Conservation (phyloP, 1,139 yeast genomes). For the Taphrina wiesneri region DNA sequence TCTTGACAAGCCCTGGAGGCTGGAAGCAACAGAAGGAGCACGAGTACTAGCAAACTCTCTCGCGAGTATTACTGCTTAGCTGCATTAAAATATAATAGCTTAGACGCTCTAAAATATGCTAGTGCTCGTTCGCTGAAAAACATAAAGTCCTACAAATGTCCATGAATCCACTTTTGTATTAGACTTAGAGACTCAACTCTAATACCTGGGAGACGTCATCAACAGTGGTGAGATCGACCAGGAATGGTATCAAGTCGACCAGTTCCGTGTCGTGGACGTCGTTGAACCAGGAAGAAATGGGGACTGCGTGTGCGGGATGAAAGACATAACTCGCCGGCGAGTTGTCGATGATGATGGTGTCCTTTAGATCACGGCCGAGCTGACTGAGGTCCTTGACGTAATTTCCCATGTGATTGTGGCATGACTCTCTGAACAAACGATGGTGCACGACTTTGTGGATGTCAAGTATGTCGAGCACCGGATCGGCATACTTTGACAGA, state of each 20-base stretch:
- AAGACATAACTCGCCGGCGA: conserved; percentile 95
- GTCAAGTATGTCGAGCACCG: conserved; percentile 85
- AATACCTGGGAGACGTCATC: conserved; percentile 81
- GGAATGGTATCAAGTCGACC: conserved; percentile 82
- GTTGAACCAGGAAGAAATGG: conserved; percentile 98
- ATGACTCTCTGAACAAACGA: conserved; percentile 84
- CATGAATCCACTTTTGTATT: background rate
- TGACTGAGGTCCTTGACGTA: conserved; percentile 91
- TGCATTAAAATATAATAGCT: background rate
- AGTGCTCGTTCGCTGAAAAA: background rate
- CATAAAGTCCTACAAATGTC: background rate
- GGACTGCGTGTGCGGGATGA: conserved; percentile 97
- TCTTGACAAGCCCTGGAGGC: background rate
- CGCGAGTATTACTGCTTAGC: background rate
- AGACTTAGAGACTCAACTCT: conserved; percentile 48
- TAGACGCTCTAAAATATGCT: background rate
- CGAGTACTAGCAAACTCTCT: background rate
- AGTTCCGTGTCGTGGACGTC: conserved; percentile 96
- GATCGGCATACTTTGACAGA: conserved; percentile 93
- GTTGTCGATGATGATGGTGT: conserved; percentile 87
- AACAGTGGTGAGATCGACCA: conserved; percentile 74
- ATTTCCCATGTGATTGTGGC: conserved; percentile 81
- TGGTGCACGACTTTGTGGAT: conserved; percentile 74
- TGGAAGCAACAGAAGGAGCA: background rate
- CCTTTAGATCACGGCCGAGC: conserved; percentile 85